A percentile compares a stretch with the other conserved stretches of the same genome.
These are phyloP conservation scores for Syzygium malaccense DNA, from an alignment of 441 rosid genomes.

Conservation along the genomic window DNA sequence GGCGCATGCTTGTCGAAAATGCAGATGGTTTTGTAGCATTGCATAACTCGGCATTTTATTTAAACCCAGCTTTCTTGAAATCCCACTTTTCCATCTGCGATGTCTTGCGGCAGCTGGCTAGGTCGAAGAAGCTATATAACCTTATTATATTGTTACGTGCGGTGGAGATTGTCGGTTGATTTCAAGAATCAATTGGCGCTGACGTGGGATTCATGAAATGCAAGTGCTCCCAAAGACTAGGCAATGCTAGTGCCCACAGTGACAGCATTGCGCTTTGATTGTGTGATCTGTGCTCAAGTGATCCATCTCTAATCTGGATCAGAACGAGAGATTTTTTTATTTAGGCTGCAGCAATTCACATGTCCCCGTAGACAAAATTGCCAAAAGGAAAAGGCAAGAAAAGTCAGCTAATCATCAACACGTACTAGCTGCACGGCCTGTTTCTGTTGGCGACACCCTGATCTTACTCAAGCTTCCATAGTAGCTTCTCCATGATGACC, in stretches of 20 bases:
- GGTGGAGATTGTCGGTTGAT: not conserved
- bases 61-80: not conserved
- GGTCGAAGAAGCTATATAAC: not conserved
- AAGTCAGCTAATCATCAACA: not conserved
- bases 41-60: not conserved
- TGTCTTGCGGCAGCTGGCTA: not conserved
- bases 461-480: conserved; percentile 44
- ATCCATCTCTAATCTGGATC: not conserved
- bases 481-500: conserved; percentile 38
- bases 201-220: not conserved
- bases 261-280: not conserved
- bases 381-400: not conserved
- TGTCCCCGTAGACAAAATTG: not conserved
- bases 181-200: not conserved
- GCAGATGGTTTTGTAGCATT: not conserved
- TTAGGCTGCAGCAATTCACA: not conserved
- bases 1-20: not conserved
- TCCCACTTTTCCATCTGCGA: not conserved
- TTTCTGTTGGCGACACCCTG: conserved; percentile 46
- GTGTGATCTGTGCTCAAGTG: not conserved
- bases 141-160: not conserved
- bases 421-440: not conserved
- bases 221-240: not conserved
- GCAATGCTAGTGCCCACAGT: not conserved
- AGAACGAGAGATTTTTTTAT: not conserved